Base-by-base conservation (phyloP, 2,329 filamentous ascomycete species). In the Sporothrix mexicana region DNA sequence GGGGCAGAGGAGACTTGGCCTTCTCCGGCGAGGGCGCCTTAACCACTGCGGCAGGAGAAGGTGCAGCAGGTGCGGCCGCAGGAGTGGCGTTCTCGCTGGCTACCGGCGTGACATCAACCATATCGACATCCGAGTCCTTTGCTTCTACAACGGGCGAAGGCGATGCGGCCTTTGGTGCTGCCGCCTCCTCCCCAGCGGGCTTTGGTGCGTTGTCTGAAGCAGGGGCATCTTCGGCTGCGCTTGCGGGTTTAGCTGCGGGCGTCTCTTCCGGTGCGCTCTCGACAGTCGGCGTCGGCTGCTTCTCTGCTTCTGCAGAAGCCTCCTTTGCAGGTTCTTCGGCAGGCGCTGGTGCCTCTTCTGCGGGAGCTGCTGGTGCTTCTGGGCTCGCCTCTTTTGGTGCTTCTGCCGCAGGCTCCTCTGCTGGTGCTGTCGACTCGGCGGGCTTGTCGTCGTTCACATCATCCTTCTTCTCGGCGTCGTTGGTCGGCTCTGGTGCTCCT, bases 71-170 rank as follows among this genome's bases (percentile, higher is more conserved):
- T 47, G 57, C 70, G 7, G 61, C 30, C 2, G 55, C 53, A 12
- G 68, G 36, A 9, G 57, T 41, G 17, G 55, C 57, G 13, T 51
- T 53, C 47, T 68, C 47, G 25, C 66, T 53, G 20, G 66, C 7
- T 1, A 62, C 49, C 1, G 71, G 47, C 1, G 61, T 13, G 17
- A 53, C 71, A 13, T 82, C 80, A 10, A 72, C 72, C 80, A 81
- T 82, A 8, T 79, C 77, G 20, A 77, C 76, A 71, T 66, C 49
- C 30, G 69, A 53, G 20, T 66, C 61, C 41, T 66, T 66, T 15
- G 61, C 41, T 7, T 70, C 70, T 2, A 47, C 57, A 7, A 8
- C 47, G 5, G 69, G 49, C 15, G 72, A 70, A 15, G 57, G 55
- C 55, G 43, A 53, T 2, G 57, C 57, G 4, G 69, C 10, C 41